A percentile compares a stretch with the other conserved stretches of the same genome.
These are phyloP conservation scores for Dioscorea zingiberensis DNA, from an alignment of 106 monocot genomes.

Conservation along the genomic window DNA sequence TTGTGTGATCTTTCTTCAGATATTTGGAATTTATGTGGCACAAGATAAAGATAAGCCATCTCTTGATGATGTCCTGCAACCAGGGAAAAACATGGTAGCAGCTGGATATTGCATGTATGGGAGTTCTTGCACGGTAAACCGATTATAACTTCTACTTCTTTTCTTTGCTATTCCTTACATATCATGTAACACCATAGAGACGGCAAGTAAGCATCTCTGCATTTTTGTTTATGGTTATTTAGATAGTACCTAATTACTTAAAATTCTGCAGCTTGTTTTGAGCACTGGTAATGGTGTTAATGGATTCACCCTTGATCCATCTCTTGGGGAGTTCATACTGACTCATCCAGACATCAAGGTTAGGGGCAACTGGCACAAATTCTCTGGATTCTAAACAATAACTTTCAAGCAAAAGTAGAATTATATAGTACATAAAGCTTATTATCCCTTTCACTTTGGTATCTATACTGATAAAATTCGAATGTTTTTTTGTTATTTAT, in stretches of 20 bases:
- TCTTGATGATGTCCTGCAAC: constrained; percentile 83
- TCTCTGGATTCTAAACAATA: neutral
- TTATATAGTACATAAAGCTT: too few species aligned
- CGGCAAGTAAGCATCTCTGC: too few species aligned
- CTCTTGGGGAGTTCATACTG: constrained; percentile 97
- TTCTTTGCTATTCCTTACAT: neutral
- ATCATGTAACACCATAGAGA: too few species aligned
- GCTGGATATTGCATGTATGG: constrained; percentile 99
- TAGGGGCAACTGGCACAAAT: neutral
- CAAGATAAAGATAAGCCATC: constrained; percentile 43
- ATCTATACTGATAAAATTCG: too few species aligned
- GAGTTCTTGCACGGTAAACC: constrained; percentile 86
- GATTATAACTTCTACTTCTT: neutral
- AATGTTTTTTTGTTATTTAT: too few species aligned
- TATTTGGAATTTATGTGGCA: constrained; percentile 89
- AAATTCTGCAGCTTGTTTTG: constrained; percentile 68
- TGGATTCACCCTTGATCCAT: constrained; percentile 96
- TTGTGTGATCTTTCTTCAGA: constrained; percentile 21
- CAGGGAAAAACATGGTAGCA: constrained; percentile 84
- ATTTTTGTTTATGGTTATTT: too few species aligned
- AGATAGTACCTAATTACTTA: too few species aligned
- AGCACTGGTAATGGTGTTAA: constrained; percentile 88
- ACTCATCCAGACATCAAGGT: constrained; percentile 95
- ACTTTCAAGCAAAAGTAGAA: too few species aligned
- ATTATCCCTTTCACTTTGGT: too few species aligned